Evolutionary conservation across 495 filamentous ascomycete species (phyloP).

Genomic region (Pyrenula massariospora): DNA sequence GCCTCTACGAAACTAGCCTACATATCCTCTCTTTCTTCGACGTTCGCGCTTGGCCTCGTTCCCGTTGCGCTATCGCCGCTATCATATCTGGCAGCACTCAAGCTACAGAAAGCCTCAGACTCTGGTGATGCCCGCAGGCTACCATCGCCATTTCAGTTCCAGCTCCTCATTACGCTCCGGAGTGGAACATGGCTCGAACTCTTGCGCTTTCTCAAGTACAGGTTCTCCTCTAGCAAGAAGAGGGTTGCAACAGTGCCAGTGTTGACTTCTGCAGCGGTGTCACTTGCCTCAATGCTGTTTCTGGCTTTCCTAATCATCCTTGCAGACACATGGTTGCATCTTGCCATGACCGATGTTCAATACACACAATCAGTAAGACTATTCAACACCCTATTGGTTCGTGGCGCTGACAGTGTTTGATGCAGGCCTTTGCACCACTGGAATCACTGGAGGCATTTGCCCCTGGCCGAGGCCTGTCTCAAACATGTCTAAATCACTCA

Average conservation of each 20-base stretch:
- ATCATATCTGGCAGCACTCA: neutral
- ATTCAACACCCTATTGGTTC: no score
- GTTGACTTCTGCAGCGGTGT: constrained; percentile 4
- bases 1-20: constrained; percentile 2
- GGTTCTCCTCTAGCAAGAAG: no score
- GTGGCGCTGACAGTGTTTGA: no score
- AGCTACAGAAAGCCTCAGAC: neutral
- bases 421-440: no score
- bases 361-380: no score
- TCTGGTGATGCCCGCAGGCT: neutral
- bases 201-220: neutral
- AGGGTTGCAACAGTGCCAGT: neutral
- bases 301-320: constrained; percentile 4
- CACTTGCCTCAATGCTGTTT: constrained; percentile 6
- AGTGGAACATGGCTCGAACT: neutral
- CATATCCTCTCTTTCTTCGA: constrained; percentile 3
- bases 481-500: no score
- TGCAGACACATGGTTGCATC: neutral
- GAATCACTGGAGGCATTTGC: no score
- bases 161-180: constrained; percentile 1
- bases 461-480: no score
- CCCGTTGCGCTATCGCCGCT: constrained; percentile 1
- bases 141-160: constrained; percentile 3
- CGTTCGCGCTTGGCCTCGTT: neutral
- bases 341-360: no score